phyloP scores from a whole-genome alignment of 306 rosid genomes.

The Pyrus betulifolia region DNA sequence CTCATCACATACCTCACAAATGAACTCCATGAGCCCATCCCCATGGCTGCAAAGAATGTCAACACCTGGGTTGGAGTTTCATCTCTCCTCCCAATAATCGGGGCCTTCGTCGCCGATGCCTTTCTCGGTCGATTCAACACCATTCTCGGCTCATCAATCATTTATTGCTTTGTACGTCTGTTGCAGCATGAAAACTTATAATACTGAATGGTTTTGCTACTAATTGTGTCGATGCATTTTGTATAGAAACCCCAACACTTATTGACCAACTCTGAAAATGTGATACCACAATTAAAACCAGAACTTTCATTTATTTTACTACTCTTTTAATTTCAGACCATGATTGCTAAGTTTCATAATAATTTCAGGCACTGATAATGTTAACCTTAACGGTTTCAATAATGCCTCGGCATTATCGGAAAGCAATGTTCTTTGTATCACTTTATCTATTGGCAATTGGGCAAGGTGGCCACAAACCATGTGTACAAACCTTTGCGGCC shows the following conservation, averaged over 20 bases:
- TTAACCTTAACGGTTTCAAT: constrained; percentile 15
- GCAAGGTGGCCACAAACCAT: constrained; percentile 64
- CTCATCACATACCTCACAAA: constrained; percentile 32
- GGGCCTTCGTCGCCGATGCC: constrained; percentile 42
- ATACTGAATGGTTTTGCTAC: too few relatives aligned
- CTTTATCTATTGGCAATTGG: constrained; percentile 61
- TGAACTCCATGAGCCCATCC: constrained; percentile 20
- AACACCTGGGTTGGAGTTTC: constrained; percentile 43
- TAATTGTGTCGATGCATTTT: too few relatives aligned
- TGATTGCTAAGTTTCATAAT: not conserved
- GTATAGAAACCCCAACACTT: too few relatives aligned
- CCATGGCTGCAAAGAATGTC: constrained; percentile 34
- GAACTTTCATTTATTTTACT: not conserved
- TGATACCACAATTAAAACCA: constrained; percentile 12
- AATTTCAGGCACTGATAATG: constrained; percentile 4
- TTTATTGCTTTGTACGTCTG: constrained; percentile 16
- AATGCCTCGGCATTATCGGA: constrained; percentile 6
- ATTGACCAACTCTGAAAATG: not conserved
- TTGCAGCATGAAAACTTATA: not conserved
- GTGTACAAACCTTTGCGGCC: constrained; percentile 82
- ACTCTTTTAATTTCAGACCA: not conserved
- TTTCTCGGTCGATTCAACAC: constrained; percentile 41
- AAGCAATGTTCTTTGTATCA: constrained; percentile 27
- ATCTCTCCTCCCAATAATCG: constrained; percentile 27
- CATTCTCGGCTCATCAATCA: constrained; percentile 21